Evolutionary conservation across 2,329 filamentous ascomycete genomes (phyloP), one percentile per base, ranked within the genome.

Genomic region (Neopestalotiopsis sp.): DNA sequence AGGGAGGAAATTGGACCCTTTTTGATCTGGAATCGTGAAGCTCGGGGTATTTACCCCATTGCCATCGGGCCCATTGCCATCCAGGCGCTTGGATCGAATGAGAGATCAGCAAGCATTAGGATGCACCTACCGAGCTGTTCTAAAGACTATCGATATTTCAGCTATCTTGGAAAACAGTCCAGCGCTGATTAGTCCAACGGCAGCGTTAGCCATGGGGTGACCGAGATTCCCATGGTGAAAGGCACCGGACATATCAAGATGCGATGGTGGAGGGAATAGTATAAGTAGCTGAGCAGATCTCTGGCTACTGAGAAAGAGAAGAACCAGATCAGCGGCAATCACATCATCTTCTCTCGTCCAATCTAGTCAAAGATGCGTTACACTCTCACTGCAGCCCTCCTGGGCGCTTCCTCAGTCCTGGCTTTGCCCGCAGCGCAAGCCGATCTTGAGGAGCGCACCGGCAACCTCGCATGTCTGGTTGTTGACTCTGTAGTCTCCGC

Each of bases 341-440:
- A 10, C 14, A 9, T 59, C 17, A 13, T 34, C 14, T 59, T 24
- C n/a, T 17, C 14, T 24, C 14, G 49, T 12, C 17, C 30, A 59
- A 59, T 32, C 30, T 28, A 53, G n/a, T 53, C 20, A 30, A 63
- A 34, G 30, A 63, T 63, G 61, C 61, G 38, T 34, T 42, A 38
- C 61, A 38, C 61, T 9, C 5, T 65, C 40, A 40, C 62, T 7
- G n/a, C 30, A 6, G 40, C 62, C 40, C 62, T 65, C n/a, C 30
- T 65, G 62, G 30, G 62, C n/a, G 62, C 42, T 12, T 65, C 62
- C 24, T 45, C 62, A 24, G 62, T 65, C n/a, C 6, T 40, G 30
- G 62, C 62, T 17, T 65, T 65, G 62, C 62, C 62, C 17, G 40
- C 62, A 45, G 62, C 38, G n/a, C 62, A 24, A 17, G 40, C n/a